Evolutionary conservation across 257 asterid species (phyloP).

Genomic region (Salvia rosmarinus): DNA sequence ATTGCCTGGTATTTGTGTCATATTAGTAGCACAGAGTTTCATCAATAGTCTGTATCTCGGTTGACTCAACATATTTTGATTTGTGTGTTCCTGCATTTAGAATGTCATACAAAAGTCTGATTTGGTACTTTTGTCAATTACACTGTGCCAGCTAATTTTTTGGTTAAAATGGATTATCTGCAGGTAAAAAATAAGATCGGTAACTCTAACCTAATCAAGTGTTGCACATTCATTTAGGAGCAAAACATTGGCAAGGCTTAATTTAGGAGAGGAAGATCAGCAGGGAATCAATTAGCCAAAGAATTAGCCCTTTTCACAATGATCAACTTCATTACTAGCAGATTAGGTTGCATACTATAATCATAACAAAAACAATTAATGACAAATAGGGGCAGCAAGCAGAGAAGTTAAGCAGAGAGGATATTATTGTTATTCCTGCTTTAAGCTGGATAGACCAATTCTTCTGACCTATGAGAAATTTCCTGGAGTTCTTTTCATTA

Average conservation of each 20-base stretch:
- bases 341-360: background rate
- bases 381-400: background rate
- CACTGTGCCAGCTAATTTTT: background rate
- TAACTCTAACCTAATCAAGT: background rate
- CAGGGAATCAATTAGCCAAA: background rate
- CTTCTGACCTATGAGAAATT: too few species aligned
- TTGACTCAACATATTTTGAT: background rate
- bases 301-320: background rate
- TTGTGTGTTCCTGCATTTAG: background rate
- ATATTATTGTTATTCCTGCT: background rate
- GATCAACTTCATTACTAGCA: background rate
- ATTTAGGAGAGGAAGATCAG: background rate
- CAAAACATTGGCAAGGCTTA: background rate
- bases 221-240: background rate
- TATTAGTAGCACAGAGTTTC: slow-evolving; percentile 5
- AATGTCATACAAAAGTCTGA: background rate
- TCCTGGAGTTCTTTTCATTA: background rate
- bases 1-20: slow-evolving; percentile 2
- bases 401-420: too few species aligned
- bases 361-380: background rate
- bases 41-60: slow-evolving; percentile 4
- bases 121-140: slow-evolving; percentile 11
- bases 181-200: slow-evolving; percentile 7
- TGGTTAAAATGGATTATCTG: slow-evolving; percentile 5
- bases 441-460: too few species aligned